Evolutionary conservation across 441 rosid genomes (phyloP).

Genomic region (Gossypium schwendimanii): DNA sequence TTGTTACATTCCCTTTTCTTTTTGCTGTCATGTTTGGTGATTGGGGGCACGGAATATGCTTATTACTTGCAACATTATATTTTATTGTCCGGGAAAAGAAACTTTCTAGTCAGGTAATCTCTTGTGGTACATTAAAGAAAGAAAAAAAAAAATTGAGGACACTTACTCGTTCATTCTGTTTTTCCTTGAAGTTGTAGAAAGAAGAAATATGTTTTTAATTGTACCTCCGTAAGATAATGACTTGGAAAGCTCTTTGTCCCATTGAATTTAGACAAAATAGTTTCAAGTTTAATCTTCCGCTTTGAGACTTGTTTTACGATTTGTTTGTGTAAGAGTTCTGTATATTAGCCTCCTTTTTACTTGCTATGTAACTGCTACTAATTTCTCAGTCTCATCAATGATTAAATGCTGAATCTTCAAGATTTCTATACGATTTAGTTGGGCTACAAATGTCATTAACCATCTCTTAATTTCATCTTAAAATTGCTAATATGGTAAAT

Average conservation of each 20-base stretch:
- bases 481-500: not conserved
- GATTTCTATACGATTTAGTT: not conserved
- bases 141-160: not conserved
- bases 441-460: not conserved
- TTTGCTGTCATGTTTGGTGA: slow-evolving; percentile 99
- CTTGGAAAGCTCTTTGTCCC: not conserved
- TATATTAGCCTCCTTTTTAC: not conserved
- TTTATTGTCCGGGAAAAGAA: slow-evolving; percentile 72
- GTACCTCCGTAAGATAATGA: not conserved
- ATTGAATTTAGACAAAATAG: not conserved
- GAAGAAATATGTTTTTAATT: not conserved
- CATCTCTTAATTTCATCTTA: not conserved
- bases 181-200: not conserved
- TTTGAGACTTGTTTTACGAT: not conserved
- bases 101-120: slow-evolving; percentile 71
- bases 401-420: not conserved
- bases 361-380: not conserved
- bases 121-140: not conserved
- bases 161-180: slow-evolving; percentile 1
- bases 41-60: slow-evolving; percentile 98
- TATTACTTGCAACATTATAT: slow-evolving; percentile 61
- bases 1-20: slow-evolving; percentile 90
- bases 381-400: not conserved
- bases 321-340: not conserved
- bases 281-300: not conserved